Evolutionary conservation across 345 rosid genomes (phyloP), one percentile per base, ranked within the genome.

Genomic region (Acer campestre): DNA sequence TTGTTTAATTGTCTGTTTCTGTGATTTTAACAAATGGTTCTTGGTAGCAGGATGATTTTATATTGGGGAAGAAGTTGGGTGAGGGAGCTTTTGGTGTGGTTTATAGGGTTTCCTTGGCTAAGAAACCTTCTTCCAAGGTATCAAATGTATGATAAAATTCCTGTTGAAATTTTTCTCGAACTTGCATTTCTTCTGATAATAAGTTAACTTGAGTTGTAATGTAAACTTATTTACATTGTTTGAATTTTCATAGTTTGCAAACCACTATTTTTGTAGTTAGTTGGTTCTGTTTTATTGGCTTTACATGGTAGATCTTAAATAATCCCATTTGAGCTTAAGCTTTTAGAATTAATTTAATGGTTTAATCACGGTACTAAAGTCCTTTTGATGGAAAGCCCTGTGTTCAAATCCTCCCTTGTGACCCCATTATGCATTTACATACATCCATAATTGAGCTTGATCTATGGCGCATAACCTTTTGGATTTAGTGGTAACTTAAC

Each of bases 31-130:
- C 10, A 38, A 44, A 75, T 66, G 63, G 73, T 76, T 75, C 82
- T 79, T 72, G 70, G 61, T 77, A 20, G 56, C 88, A 94, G 99
- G 98, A 96, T 88, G 97, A 96, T 85, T 86, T 96, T 71, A 91
- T 92, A 84, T 66, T 94, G 83, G 99, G 98, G 84, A 96, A 92
- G 92, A 94, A 96, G 84, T 80, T 96, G 78, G 99, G 99, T 0
- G 99, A 96, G 82, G 99, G 98, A 70, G 92, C 99, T 49, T 96
- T 96, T 75, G 99, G 98, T 77, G 94, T 88, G 13, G 99, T 96
- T 0, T 96, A 92, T 78, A 88, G 82, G 82, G 97, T 70, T 63
- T 92, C 98, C 1, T 78, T 80, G 69, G 79, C 93, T 10, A 87
- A 89, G 78, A 92, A 89, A 80, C 89, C 94, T 82, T 79, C 90